Evolutionary conservation across 192 early-diverging fungal species (phyloP).

Genomic region (Coemansia sp.): DNA sequence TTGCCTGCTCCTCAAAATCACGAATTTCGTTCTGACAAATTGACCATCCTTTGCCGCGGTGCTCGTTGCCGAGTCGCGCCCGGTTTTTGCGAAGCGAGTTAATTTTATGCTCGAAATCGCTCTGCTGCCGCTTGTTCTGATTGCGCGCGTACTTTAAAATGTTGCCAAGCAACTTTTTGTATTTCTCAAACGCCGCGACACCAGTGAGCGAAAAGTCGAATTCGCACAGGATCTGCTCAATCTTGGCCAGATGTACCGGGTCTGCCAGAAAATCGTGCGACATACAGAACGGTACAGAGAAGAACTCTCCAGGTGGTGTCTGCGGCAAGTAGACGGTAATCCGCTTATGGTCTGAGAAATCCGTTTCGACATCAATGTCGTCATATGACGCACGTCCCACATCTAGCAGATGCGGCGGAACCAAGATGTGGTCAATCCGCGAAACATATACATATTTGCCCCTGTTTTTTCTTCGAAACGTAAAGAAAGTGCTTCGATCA

Average conservation of each 20-base stretch:
- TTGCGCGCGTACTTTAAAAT: not conserved
- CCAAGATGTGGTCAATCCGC: not conserved
- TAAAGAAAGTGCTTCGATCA: not conserved
- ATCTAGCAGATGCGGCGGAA: not conserved
- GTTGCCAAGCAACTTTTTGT: not conserved
- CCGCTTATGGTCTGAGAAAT: not conserved
- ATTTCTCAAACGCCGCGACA: not conserved
- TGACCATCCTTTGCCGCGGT: not conserved
- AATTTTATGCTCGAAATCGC: not conserved
- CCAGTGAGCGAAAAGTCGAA: not conserved
- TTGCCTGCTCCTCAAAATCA: not conserved
- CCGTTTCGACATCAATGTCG: not conserved
- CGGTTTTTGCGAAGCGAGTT: not conserved
- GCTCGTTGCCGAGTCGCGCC: not conserved
- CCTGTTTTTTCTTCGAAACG: not conserved
- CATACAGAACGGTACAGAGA: not conserved
- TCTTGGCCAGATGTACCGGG: too few relatives aligned
- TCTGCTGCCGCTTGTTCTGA: not conserved
- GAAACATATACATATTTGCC: not conserved
- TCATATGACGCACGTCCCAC: not conserved
- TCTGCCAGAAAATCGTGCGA: not conserved
- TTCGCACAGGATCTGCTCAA: slow-evolving; percentile 13
- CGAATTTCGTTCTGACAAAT: not conserved
- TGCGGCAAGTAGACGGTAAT: not conserved
- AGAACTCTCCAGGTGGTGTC: slow-evolving; percentile 43